Base-by-base conservation (phyloP, 2,329 filamentous ascomycete species). In the Aphanoascus verrucosus region DNA sequence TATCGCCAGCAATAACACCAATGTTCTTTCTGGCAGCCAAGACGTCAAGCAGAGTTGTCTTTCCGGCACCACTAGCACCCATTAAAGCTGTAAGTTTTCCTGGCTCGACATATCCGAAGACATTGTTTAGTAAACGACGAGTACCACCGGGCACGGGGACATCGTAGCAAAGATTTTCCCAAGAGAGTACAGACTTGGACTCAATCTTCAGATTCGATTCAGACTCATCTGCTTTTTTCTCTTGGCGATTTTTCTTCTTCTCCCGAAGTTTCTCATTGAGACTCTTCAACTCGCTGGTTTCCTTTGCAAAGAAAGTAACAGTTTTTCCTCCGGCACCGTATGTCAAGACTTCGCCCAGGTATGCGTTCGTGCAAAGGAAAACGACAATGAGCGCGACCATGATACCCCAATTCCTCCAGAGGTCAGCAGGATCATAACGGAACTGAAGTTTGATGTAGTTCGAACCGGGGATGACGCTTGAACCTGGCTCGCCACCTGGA, bases 71-170 rank as follows among this genome's bases (percentile, higher is more conserved):
- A 34, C 85, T 89, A 7, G 90, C 88, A 72, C 88, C 78, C 89
- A 95, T 95, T 2, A 94, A 76, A 32, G 88, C 89, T 11, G 89
- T 95, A 51, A 94, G 69, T n/a, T 87, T 94, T 55, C 90, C 90
- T 1, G 90, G 90, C 70, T 94, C 93, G 56, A 96, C 88, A 86
- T 88, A 95, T 38, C 90, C 90, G 63, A 94, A 86, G 12, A 95
- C 86, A 58, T 93, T 75, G 62, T 95, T 84, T 55, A 96, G 74
- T 62, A 96, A 85, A 40, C 85, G 81, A n/a, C 88, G 79, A 1
- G 77, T 73, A 61, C 91, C 82, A 14, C 76, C 76, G 73, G 93
- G 94, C 70, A 94, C 88, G 61, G 81, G 80, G 63, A 88, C 84
- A 56, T 88, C 83, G 62, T 87, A 95, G 71, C 84, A 88, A 1